These are phyloP conservation scores for Penicillium mononematosum DNA, from an alignment of 495 filamentous ascomycete species.

Conservation along the genomic window DNA sequence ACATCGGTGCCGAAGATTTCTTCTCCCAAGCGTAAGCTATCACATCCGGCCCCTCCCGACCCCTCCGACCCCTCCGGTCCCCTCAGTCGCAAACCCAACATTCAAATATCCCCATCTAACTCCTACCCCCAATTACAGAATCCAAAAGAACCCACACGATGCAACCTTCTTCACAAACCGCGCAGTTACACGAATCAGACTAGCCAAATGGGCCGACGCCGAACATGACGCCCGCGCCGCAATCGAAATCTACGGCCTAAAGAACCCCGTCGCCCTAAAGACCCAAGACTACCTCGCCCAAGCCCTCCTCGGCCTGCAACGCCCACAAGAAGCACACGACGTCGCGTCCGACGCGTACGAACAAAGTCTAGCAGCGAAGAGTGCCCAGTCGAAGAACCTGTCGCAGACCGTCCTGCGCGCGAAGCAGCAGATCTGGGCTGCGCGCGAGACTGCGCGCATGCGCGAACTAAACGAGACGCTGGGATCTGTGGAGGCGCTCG, in stretches of 20 bases:
- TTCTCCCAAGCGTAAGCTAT: conserved; percentile 82
- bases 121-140: conserved; percentile 28
- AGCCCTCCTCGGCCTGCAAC: conserved; percentile 71
- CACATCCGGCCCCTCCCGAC: conserved; percentile 7
- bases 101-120: neutral
- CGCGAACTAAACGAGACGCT: conserved; percentile 49
- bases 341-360: conserved; percentile 73
- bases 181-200: conserved; percentile 74
- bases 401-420: conserved; percentile 68
- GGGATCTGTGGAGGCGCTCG: conserved; percentile 46
- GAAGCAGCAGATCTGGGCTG: conserved; percentile 65
- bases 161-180: conserved; percentile 75
- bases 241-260: conserved; percentile 59
- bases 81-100: neutral
- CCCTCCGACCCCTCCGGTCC: neutral
- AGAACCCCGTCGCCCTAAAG: conserved; percentile 63
- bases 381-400: conserved; percentile 60
- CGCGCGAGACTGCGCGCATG: conserved; percentile 48
- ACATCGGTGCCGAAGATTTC: conserved; percentile 65
- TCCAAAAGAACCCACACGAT: conserved; percentile 48
- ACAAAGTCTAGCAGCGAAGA: conserved; percentile 59
- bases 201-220: conserved; percentile 69
- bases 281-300: conserved; percentile 81
- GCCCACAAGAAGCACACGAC: conserved; percentile 71
- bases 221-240: conserved; percentile 75